A percentile compares a stretch with the other conserved stretches of the same genome.
Conservation (phyloP, 257 asterid species). For the Solanum piurae region DNA sequence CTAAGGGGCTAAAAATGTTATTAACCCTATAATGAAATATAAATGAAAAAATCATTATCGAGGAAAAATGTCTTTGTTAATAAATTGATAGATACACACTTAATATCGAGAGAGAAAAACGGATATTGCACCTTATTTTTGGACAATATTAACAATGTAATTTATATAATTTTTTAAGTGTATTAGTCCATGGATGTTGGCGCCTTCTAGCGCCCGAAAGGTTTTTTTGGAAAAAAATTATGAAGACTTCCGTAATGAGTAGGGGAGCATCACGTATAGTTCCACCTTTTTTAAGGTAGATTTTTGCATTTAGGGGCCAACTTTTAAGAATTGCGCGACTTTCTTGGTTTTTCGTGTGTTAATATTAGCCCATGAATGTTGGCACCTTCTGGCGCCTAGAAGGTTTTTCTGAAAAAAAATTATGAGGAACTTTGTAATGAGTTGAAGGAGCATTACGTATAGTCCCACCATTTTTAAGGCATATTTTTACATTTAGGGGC, state of each 20-base stretch:
- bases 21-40: not conserved
- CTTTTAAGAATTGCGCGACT: fast-evolving
- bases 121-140: not conserved
- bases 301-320: not conserved
- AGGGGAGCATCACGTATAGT: not conserved
- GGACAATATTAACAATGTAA: not conserved
- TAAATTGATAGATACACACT: not conserved
- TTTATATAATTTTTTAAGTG: not conserved
- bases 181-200: not conserved
- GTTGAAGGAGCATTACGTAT: not conserved
- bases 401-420: no score
- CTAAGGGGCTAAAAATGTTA: not conserved
- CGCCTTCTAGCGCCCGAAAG: no score
- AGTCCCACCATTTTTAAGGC: not conserved
- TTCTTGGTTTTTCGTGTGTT: no score
- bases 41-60: not conserved
- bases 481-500: not conserved
- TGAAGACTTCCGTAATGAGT: not conserved
- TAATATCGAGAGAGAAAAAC: no score
- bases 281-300: not conserved
- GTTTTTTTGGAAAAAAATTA: not conserved
- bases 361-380: not conserved
- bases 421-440: not conserved
- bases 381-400: not conserved
- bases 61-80: not conserved